Evolutionary conservation across 805 yeast species (phyloP).

Genomic region (Torulaspora indica): DNA sequence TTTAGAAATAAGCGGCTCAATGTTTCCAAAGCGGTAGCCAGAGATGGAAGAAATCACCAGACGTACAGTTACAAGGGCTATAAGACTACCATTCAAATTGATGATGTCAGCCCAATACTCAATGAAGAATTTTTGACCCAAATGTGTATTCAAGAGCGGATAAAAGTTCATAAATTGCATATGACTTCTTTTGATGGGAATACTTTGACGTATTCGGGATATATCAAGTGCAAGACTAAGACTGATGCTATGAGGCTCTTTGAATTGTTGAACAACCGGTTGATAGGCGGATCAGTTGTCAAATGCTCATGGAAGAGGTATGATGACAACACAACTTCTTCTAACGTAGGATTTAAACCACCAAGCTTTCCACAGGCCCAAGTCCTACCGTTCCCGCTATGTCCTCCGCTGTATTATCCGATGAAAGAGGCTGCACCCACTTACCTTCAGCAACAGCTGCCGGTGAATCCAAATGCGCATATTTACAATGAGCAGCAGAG

Average conservation of each 20-base stretch:
- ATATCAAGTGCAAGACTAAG: slow-evolving; percentile 22
- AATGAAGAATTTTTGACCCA: slow-evolving; percentile 27
- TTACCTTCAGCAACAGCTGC: not conserved
- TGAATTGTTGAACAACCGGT: slow-evolving; percentile 21
- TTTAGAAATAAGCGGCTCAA: slow-evolving; percentile 29
- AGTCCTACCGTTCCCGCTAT: slow-evolving; percentile 7
- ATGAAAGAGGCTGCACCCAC: slow-evolving; percentile 1
- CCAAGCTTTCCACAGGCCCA: slow-evolving; percentile 4
- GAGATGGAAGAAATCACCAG: slow-evolving; percentile 8
- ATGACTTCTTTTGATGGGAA: slow-evolving; percentile 18
- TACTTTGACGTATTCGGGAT: slow-evolving; percentile 27
- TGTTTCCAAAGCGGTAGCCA: slow-evolving; percentile 26
- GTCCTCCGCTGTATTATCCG: slow-evolving; percentile 6
- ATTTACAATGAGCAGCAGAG: slow-evolving; percentile 6
- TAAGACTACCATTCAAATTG: slow-evolving; percentile 21
- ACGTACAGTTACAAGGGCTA: slow-evolving; percentile 5
- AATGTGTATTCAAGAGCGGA: slow-evolving; percentile 27
- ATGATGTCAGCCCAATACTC: slow-evolving; percentile 30
- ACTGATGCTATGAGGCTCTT: slow-evolving; percentile 23
- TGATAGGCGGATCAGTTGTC: slow-evolving; percentile 31
- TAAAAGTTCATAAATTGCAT: slow-evolving; percentile 17
- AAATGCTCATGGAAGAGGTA: slow-evolving; percentile 23
- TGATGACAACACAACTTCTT: slow-evolving; percentile 1
- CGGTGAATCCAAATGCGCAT: not conserved
- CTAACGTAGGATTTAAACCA: not conserved